phyloP scores from a whole-genome alignment of 2,329 filamentous ascomycete species.

The Dothiorella sarmentorum region DNA sequence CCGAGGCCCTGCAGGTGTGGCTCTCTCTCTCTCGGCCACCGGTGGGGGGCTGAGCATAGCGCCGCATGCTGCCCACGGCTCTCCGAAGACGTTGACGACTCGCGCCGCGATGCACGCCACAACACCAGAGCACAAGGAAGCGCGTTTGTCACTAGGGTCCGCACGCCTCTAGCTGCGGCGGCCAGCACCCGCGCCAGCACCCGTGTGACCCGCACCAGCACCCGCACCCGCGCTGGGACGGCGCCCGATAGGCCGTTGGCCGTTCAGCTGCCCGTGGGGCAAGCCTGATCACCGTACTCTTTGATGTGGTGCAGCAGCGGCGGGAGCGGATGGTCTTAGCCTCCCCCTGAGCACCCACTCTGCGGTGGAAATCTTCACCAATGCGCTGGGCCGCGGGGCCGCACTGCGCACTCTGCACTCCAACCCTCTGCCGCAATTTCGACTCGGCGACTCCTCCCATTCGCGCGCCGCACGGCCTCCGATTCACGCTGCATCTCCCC shows the following conservation, averaged over 20 bases:
- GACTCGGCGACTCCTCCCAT: conserved; percentile 6
- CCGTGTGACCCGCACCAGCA: too few species aligned
- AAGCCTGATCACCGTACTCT: too few species aligned
- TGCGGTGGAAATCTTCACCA: not conserved
- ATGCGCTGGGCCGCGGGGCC: not conserved
- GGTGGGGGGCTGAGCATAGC: too few species aligned
- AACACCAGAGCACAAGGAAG: not conserved
- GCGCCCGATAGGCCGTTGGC: too few species aligned
- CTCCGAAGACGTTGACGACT: not conserved
- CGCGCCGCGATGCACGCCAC: conserved; percentile 3
- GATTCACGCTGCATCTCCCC: not conserved
- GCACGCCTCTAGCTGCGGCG: not conserved
- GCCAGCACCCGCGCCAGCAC: too few species aligned
- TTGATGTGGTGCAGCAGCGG: too few species aligned
- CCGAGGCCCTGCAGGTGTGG: too few species aligned
- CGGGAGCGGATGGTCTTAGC: not conserved
- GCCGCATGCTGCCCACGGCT: not conserved
- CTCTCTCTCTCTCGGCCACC: too few species aligned
- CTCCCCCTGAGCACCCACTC: conserved; percentile 12
- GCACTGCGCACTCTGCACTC: not conserved
- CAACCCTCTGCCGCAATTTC: conserved; percentile 17
- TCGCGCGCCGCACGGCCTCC: conserved; percentile 12
- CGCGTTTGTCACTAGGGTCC: not conserved
- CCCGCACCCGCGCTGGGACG: too few species aligned
- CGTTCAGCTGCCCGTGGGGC: too few species aligned